Evolutionary conservation across 176 grass and related monocot species (phyloP), one percentile per base, ranked within the genome.

Genomic region (Elymus sibiricus): DNA sequence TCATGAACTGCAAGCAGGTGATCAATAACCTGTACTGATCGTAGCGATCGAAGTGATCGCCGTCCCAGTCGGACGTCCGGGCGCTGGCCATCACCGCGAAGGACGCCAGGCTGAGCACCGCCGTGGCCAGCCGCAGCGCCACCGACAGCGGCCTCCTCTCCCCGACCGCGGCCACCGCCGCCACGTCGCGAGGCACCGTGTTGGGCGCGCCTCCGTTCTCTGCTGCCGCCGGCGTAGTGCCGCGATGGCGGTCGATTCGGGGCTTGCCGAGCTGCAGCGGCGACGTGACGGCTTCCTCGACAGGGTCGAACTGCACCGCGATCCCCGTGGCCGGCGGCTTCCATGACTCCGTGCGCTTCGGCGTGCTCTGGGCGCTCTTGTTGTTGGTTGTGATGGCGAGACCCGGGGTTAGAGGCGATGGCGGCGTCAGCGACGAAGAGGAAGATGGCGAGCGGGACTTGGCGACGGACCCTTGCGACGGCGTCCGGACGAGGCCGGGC

Each of bases 1-100:
- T 7, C 8, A 51, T 38, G 65, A 51, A n/a, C 6, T 53, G 64
- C 56, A 62, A n/a, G 10, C 44, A 60, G 63, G 38, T 74, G 35
- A 65, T 83, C 6, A 60, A 67, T 78, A 46, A 88, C 93, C 88
- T 87, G 88, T 95, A 98, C 80, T 98, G 88, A n/a, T 46, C 61
- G 49, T 98, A 88, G 51, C 85, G 94, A 46, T 40, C 82, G 84
- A 79, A 95, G 82, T 60, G 78, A 82, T 98, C 94, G 46, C 97
- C 97, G 59, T 85, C 97, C 97, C 94, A 98, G 1, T 94, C 97
- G 34, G 77, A 22, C 10, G 94, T 98, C 64, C 84, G 70, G 51
- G 90, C 92, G 76, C 88, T 93, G 9, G 60, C 88, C 82, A 98
- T 95, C 34, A 94, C 70, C 76, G 97, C 88, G 82, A 95, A 95